A percentile compares a stretch with the other conserved stretches of the same genome.
phyloP scores from a whole-genome alignment of 495 filamentous ascomycete species.

The Entonaema liquescens region DNA sequence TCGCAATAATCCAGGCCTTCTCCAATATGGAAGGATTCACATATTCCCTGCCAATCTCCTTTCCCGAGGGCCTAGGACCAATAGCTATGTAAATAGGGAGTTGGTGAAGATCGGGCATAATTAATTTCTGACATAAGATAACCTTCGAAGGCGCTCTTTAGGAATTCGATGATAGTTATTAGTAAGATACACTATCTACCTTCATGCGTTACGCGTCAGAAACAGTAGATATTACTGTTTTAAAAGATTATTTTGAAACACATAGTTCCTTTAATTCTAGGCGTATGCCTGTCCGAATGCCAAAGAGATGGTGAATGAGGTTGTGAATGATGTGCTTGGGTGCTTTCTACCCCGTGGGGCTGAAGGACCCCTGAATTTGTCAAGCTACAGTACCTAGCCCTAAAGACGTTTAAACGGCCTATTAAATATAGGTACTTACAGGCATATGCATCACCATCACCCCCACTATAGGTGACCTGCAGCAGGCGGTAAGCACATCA shows the following conservation, averaged over 20 bases:
- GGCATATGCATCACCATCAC: neutral
- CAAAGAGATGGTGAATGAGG: too few relatives aligned
- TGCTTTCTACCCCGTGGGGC: neutral
- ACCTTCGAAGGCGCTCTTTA: neutral
- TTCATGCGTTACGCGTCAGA: neutral
- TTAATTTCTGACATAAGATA: neutral
- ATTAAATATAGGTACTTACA: neutral
- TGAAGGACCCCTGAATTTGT: neutral
- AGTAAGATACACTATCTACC: neutral
- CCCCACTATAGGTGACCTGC: neutral
- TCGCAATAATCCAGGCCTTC: neutral
- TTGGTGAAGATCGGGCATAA: neutral
- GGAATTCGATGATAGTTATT: neutral
- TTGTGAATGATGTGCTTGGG: neutral
- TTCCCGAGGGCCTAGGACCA: neutral
- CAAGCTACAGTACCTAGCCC: neutral
- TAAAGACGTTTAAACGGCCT: neutral
- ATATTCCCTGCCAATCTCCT: neutral
- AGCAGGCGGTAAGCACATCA: neutral
- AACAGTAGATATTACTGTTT: neutral
- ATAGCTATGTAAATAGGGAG: neutral
- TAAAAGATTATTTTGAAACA: neutral
- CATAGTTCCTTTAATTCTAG: neutral
- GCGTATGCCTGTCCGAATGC: too few relatives aligned
- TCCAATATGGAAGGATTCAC: neutral